Percentiles rank a stretch among this genome's conserved stretches.
These are phyloP conservation scores for Solanum okadae DNA, from an alignment of 257 asterid species.

Conservation along the genomic window DNA sequence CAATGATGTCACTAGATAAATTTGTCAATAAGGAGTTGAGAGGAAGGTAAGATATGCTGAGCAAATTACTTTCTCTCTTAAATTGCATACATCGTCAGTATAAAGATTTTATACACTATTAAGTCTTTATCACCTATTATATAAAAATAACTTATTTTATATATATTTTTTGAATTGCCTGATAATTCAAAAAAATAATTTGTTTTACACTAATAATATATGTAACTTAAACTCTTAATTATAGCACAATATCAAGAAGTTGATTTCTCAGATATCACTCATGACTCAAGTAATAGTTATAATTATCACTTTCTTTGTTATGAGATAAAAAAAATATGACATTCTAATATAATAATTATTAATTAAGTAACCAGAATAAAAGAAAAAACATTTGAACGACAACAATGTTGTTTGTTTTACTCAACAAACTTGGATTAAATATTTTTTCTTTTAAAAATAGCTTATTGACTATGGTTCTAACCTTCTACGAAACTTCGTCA, in stretches of 20 bases:
- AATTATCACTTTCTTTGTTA: too few relatives aligned
- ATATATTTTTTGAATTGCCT: background rate
- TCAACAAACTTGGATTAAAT: background rate
- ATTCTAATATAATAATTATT: too few relatives aligned
- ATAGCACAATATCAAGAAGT: background rate
- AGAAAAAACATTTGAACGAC: background rate
- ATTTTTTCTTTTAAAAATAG: background rate
- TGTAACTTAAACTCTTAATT: too few relatives aligned
- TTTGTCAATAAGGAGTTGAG: constrained; percentile 10
- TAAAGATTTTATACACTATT: background rate
- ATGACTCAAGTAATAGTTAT: background rate
- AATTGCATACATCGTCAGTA: background rate
- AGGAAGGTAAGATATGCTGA: constrained; percentile 4
- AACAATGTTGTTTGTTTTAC: background rate
- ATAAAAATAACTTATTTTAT: background rate
- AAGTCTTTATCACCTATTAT: background rate
- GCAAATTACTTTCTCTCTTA: background rate
- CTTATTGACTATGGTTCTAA: background rate
- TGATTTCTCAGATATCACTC: background rate
- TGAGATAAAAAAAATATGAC: too few relatives aligned
- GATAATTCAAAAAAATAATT: background rate
- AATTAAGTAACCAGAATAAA: background rate
- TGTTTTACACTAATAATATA: background rate
- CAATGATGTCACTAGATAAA: background rate
- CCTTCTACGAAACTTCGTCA: background rate